These are phyloP conservation scores for Alternaria postmessia DNA, from an alignment of 2,329 filamentous ascomycete genomes.

Conservation along the genomic window DNA sequence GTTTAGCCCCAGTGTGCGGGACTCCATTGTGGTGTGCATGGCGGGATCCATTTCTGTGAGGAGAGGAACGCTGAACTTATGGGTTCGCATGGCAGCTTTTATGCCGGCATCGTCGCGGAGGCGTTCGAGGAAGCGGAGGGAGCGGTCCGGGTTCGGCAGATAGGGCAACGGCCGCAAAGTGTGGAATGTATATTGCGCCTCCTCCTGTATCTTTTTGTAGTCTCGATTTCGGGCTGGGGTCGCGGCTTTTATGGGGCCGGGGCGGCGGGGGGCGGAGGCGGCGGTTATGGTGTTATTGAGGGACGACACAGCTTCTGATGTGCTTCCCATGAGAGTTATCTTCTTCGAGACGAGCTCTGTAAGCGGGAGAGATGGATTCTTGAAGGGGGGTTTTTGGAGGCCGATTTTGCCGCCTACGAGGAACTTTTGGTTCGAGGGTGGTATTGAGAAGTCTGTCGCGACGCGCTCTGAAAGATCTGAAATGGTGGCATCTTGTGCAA, in stretches of 20 bases:
- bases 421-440: constrained; percentile 71
- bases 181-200: constrained; percentile 80
- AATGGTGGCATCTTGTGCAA: constrained; percentile 62
- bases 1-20: constrained; percentile 84
- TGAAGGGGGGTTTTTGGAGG: constrained; percentile 70
- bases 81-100: constrained; percentile 79
- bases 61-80: constrained; percentile 83
- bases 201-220: constrained; percentile 62
- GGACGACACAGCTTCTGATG: constrained; percentile 66
- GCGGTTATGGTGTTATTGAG: constrained; percentile 55
- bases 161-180: constrained; percentile 77
- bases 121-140: constrained; percentile 74
- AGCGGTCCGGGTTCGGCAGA: constrained; percentile 77
- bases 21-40: constrained; percentile 82
- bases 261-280: constrained; percentile 51
- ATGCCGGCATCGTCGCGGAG: constrained; percentile 87
- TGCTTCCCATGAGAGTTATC: constrained; percentile 71
- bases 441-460: constrained; percentile 65
- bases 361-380: constrained; percentile 63
- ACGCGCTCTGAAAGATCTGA: constrained; percentile 68
- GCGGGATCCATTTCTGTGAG: constrained; percentile 96
- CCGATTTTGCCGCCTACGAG: constrained; percentile 70
- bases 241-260: constrained; percentile 52
- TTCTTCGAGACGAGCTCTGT: constrained; percentile 63
- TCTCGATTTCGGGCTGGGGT: constrained; percentile 53